These are phyloP conservation scores for Neofusicoccum kwambonambiense DNA, from an alignment of 2,329 filamentous ascomycete genomes.

Conservation along the genomic window DNA sequence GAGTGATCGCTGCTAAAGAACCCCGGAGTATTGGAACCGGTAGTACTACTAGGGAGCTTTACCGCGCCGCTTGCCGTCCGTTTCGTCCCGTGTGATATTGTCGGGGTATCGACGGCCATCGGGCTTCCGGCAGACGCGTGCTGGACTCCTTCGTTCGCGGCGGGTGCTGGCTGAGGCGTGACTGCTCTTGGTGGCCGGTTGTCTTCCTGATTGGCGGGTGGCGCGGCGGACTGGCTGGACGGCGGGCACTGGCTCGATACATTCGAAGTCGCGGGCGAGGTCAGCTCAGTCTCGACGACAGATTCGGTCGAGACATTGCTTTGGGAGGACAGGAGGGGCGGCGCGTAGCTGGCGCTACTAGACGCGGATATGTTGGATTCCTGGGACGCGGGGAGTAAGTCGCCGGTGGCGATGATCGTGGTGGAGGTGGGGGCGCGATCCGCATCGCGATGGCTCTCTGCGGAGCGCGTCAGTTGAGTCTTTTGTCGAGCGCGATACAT, in stretches of 20 bases:
- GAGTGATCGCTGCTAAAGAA: constrained; percentile 54
- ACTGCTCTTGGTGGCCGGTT: constrained; percentile 19
- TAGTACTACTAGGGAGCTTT: constrained; percentile 40
- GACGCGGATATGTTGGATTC: constrained; percentile 36
- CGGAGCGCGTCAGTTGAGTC: constrained; percentile 1
- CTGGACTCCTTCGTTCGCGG: constrained; percentile 31
- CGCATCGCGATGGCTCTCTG: not conserved
- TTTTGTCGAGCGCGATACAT: not conserved
- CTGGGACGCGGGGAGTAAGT: constrained; percentile 20
- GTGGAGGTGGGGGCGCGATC: not conserved
- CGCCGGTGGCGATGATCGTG: not conserved
- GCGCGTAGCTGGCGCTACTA: constrained; percentile 29
- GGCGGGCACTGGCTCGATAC: constrained; percentile 52
- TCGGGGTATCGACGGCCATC: constrained; percentile 42
- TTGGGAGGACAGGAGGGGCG: constrained; percentile 31
- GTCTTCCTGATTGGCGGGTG: not conserved
- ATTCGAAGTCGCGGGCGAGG: constrained; percentile 29
- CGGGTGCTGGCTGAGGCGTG: constrained; percentile 29
- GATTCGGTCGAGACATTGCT: constrained; percentile 35
- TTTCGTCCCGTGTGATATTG: constrained; percentile 57
- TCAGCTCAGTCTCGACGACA: constrained; percentile 31
- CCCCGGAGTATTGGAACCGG: constrained; percentile 4
- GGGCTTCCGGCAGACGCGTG: constrained; percentile 32
- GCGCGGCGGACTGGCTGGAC: constrained; percentile 38
- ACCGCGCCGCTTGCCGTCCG: constrained; percentile 74